Conservation (phyloP, 1,284 basidiomycete genomes). For the Fomitopsis palustris region DNA sequence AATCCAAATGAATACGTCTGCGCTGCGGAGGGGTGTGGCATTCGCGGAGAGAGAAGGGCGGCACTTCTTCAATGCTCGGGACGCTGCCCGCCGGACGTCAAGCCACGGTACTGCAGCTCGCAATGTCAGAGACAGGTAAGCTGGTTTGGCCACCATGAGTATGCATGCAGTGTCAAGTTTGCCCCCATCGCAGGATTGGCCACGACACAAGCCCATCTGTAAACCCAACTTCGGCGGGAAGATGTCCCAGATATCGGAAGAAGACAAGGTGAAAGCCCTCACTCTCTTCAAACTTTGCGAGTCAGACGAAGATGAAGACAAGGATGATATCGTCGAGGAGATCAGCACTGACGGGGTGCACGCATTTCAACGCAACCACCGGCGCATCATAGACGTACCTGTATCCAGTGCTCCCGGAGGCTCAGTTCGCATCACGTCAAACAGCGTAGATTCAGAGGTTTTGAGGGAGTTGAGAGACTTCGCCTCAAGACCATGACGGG, state of each 20-base stretch:
- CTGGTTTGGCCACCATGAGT: not conserved
- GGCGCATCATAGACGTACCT: constrained; percentile 3
- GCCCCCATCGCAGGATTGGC: not conserved
- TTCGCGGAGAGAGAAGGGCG: not conserved
- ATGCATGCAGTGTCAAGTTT: not conserved
- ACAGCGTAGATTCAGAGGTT: constrained; percentile 4
- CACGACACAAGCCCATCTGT: constrained; percentile 7
- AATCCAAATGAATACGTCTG: not conserved
- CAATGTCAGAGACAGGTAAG: constrained; percentile 7
- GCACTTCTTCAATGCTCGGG: constrained; percentile 8
- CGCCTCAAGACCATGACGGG: not conserved
- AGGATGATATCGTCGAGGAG: not conserved
- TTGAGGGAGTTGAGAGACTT: not conserved
- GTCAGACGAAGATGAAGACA: not conserved
- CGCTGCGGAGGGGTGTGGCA: not conserved
- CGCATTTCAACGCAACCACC: not conserved
- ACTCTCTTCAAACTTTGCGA: constrained; percentile 3
- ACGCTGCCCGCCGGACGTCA: constrained; percentile 7
- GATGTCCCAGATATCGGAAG: not conserved
- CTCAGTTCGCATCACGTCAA: constrained; percentile 3
- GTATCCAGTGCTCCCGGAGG: constrained; percentile 3
- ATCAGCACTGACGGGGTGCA: not conserved
- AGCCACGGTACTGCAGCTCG: constrained; percentile 14
- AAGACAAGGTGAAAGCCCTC: not conserved
- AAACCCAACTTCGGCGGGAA: constrained; percentile 4